phyloP scores from a whole-genome alignment of 495 filamentous ascomycete species.

The Penicillium tannophilum region DNA sequence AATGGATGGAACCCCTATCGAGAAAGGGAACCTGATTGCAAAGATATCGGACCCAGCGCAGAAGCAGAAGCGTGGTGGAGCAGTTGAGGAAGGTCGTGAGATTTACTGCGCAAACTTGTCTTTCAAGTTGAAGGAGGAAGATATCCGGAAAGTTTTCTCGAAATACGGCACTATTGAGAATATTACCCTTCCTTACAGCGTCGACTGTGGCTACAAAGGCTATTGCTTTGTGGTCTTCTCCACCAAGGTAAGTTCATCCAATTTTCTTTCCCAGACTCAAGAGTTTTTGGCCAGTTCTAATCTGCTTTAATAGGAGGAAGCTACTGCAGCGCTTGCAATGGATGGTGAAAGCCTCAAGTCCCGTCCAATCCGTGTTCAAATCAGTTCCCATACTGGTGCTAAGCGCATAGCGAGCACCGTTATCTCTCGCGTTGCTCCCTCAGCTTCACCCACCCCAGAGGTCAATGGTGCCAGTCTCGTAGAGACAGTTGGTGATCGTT shows the following conservation, averaged over 20 bases:
- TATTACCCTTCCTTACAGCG: constrained; percentile 64
- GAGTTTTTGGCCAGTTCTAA: constrained; percentile 9
- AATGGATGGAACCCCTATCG: constrained; percentile 68
- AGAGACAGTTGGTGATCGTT: constrained; percentile 42
- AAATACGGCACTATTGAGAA: constrained; percentile 74
- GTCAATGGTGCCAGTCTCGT: constrained; percentile 31
- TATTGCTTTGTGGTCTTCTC: constrained; percentile 77
- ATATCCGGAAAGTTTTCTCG: constrained; percentile 68
- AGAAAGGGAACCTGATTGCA: constrained; percentile 64
- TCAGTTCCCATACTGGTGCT: constrained; percentile 51
- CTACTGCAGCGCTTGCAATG: constrained; percentile 66
- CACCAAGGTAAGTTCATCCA: constrained; percentile 54
- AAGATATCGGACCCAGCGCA: constrained; percentile 81
- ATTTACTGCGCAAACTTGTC: constrained; percentile 79
- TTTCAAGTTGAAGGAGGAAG: constrained; percentile 62
- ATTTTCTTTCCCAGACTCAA: background rate
- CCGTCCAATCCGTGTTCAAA: constrained; percentile 68
- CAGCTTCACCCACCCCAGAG: constrained; percentile 41
- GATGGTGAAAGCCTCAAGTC: constrained; percentile 70
- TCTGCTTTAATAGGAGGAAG: constrained; percentile 52
- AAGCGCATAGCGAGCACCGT: constrained; percentile 51
- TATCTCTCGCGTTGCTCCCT: constrained; percentile 38
- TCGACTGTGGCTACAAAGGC: constrained; percentile 68
- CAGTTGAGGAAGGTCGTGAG: constrained; percentile 81
- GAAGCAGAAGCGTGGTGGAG: constrained; percentile 79